Evolutionary conservation across 148 eudicot genomes (phyloP), one percentile per base, ranked within the genome.

Genomic region (Silene uniflora): DNA sequence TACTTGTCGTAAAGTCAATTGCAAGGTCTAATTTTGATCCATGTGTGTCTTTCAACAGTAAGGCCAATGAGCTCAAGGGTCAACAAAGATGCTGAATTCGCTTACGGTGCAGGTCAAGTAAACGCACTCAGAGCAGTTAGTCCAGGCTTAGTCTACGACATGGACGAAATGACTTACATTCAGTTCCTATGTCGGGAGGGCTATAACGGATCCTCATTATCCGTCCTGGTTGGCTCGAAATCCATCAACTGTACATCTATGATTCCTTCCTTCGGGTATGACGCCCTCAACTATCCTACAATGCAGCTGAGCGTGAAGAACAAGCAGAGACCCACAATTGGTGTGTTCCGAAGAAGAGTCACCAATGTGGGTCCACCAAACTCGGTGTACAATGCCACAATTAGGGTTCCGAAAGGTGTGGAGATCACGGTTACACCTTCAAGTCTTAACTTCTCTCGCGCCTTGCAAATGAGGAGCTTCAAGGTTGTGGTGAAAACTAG

Each of bases 251-350:
- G 98, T 80, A 88, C 94, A 10, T 23, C 84, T 17, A 64, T 91
- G 71, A 73, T 91, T 23, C 98, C 95, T 62, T 81, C 88, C 13
- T 71, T 66, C 5, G 89, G 94, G 25, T 81, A 86, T 69, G 98
- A 93, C 32, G 90, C 95, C 61, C 81, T 93, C 56, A 93, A 93
- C 85, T 93, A 93, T 54, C 98, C 98, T 3, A 91, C 88, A n/a
- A 93, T 93, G 86, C 98, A 93, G 76, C 86, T 91, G 12, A 59
- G 76, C 49, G 17, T 90, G 61, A 83, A 78, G 35, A 79, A 65
- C 73, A 46, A 75, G 70, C 76, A 86, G 52, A 81, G 61, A 42
- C 75, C 86, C 0, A 80, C 77, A 47, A 66, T 75, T 17, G 85
- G 80, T 9, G 82, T 85, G 47, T 91, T 93, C 68, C 74, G 85